Conservation (phyloP, 1,139 yeast genomes). For the Scheffersomyces parashehatae region DNA sequence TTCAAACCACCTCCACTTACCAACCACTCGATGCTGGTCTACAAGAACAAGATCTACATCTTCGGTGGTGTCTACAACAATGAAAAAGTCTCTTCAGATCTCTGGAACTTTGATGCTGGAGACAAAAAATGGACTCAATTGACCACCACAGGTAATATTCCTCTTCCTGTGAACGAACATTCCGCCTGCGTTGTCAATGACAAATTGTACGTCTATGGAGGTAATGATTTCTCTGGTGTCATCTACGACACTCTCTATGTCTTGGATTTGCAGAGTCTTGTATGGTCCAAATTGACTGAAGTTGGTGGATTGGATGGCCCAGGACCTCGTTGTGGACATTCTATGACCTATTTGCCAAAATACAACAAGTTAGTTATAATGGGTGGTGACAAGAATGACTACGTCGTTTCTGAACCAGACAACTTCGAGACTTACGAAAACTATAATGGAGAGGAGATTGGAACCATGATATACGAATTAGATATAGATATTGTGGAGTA, state of each 20-base stretch:
- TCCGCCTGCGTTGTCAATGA: slow-evolving; percentile 81
- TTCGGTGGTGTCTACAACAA: slow-evolving; percentile 92
- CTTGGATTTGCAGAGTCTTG: slow-evolving; percentile 70
- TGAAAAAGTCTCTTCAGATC: slow-evolving; percentile 68
- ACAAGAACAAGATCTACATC: slow-evolving; percentile 77
- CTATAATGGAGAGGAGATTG: slow-evolving; percentile 47
- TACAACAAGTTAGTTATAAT: slow-evolving; percentile 74
- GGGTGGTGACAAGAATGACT: slow-evolving; percentile 88
- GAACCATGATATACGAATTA: slow-evolving; percentile 65
- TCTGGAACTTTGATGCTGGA: slow-evolving; percentile 80
- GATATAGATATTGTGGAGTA: slow-evolving; percentile 46
- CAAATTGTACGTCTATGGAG: slow-evolving; percentile 85
- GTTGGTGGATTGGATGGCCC: slow-evolving; percentile 52
- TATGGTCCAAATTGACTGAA: slow-evolving; percentile 68
- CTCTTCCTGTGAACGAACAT: slow-evolving; percentile 91
- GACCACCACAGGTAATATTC: slow-evolving; percentile 57
- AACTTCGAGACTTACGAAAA: slow-evolving; percentile 51
- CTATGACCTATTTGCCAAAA: slow-evolving; percentile 69
- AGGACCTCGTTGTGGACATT: slow-evolving; percentile 92
- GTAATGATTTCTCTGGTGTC: slow-evolving; percentile 76
- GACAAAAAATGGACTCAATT: slow-evolving; percentile 65
- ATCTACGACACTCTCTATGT: slow-evolving; percentile 70
- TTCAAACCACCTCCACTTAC: slow-evolving; percentile 88
- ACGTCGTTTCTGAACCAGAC: slow-evolving; percentile 35
- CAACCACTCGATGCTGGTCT: slow-evolving; percentile 86